A percentile compares a stretch with the other conserved stretches of the same genome.
phyloP scores from a whole-genome alignment of 805 yeast species.

The Cyberlindnera misumaiensis region DNA sequence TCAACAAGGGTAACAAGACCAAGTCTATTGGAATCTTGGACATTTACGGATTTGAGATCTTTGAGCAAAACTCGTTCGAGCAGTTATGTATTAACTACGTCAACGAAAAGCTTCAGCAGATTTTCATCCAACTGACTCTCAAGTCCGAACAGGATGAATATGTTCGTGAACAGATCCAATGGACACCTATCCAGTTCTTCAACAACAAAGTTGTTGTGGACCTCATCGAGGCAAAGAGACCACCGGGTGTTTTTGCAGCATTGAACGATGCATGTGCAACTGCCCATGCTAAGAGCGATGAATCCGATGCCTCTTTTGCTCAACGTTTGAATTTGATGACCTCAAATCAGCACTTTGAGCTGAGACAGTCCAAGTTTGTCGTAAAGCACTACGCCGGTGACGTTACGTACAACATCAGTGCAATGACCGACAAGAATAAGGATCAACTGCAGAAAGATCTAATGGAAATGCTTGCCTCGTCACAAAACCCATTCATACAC shows the following conservation, averaged over 20 bases:
- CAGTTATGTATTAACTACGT: constrained; percentile 94
- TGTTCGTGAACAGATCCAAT: constrained; percentile 86
- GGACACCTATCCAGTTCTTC: constrained; percentile 97
- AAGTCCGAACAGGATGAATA: constrained; percentile 98
- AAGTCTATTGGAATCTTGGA: constrained; percentile 90
- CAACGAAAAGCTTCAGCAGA: constrained; percentile 93
- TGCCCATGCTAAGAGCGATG: constrained; percentile 94
- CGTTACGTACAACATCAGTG: constrained; percentile 82
- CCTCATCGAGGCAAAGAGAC: constrained; percentile 85
- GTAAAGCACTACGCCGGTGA: constrained; percentile 98
- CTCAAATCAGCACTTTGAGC: constrained; percentile 79
- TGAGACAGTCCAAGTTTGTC: constrained; percentile 79
- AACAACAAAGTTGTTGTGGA: constrained; percentile 96
- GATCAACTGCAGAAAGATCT: constrained; percentile 89
- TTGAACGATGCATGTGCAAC: constrained; percentile 96
- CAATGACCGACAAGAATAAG: constrained; percentile 95
- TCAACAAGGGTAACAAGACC: constrained; percentile 37
- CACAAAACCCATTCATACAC: constrained; percentile 57
- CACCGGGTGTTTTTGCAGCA: constrained; percentile 95
- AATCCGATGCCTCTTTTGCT: constrained; percentile 94
- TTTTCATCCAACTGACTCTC: constrained; percentile 89
- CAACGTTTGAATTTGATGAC: constrained; percentile 84
- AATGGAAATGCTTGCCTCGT: constrained; percentile 67
- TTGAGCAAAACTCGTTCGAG: constrained; percentile 91
- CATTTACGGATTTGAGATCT: constrained; percentile 94